Conservation (phyloP, 2,329 filamentous ascomycete genomes). For the Thelonectria discophora region DNA sequence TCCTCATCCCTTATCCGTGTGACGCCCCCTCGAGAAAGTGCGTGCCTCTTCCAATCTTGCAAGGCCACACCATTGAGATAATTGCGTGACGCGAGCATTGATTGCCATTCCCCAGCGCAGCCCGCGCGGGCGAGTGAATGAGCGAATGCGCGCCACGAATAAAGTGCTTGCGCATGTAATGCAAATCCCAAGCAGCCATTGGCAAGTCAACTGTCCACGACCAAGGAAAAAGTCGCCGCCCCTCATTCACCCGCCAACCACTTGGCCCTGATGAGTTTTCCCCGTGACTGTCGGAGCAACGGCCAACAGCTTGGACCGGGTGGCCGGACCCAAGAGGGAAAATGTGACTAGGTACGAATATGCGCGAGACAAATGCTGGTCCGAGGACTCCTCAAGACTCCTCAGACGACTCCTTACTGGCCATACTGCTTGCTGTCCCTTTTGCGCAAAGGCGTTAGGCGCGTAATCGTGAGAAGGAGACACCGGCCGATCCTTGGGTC, state of each 20-base stretch:
- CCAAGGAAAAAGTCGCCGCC: slow-evolving; percentile 1
- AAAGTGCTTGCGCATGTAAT: slow-evolving; percentile 7
- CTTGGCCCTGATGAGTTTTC: neutral
- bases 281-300: neutral
- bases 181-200: neutral
- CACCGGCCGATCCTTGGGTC: slow-evolving; percentile 6
- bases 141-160: slow-evolving; percentile 2
- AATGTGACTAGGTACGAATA: slow-evolving; percentile 2
- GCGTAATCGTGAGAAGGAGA: slow-evolving; percentile 19
- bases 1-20: too few relatives aligned
- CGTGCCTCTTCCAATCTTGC: neutral
- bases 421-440: neutral
- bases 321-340: slow-evolving; percentile 9
- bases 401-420: neutral
- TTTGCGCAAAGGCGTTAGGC: slow-evolving; percentile 1
- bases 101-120: too few relatives aligned
- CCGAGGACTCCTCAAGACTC: too few relatives aligned
- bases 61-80: too few relatives aligned
- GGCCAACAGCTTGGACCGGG: slow-evolving; percentile 15
- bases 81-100: neutral
- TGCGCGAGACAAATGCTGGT: slow-evolving; percentile 6
- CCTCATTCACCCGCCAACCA: slow-evolving; percentile 15
- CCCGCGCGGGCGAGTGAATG: too few relatives aligned
- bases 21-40: neutral
- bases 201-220: neutral